Evolutionary conservation across 2,329 filamentous ascomycete genomes (phyloP), one percentile per base, ranked within the genome.

Genomic region (Dissoconium aciculare): DNA sequence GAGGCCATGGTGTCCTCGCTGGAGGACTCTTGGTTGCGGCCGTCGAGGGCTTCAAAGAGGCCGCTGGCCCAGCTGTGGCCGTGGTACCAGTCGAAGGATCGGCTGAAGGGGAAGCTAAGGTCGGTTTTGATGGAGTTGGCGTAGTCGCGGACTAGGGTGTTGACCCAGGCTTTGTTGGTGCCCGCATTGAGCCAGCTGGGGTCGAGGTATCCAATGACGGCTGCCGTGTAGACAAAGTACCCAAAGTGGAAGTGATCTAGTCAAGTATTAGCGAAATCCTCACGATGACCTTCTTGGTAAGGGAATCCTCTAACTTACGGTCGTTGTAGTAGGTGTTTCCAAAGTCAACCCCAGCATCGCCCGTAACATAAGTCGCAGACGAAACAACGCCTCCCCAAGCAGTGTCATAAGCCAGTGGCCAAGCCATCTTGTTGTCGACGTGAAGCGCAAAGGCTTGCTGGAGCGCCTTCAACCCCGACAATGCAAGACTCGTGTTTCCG

Each of bases 41-140:
- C 80, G 51, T 87, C 78, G 33, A 60, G 62, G 21, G 69, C 65
- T 38, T 78, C 69, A 45, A 72, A 80, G 4, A 87, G 57, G 1
- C 80, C 80, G 33, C 82, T 83, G 2, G 87, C 87, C 83, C 87
- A 94, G 35, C 78, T 84, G 63, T 95, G 89, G 2, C 87, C 89
- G 48, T 91, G 74, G 54, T 76, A 95, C 82, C 83, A 94, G 56
- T 95, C 89, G 49, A 94, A 95, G 34, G 65, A 71, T 28, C 89
- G 71, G 38, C 69, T 85, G 43, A 82, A 75, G 0, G 87, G 85
- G 54, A 91, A 95, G 44, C 72, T 72, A 15, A 66, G 62, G 50
- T 93, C 85, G 11, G 66, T 52, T 3, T 63, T 50, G 43, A 70
- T 75, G 0, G 84, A 75, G 54, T 93, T 93, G 27, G 84, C 77